A percentile compares a stretch with the other conserved stretches of the same genome.
These are phyloP conservation scores for Penicilliopsis zonata DNA, from an alignment of 495 filamentous ascomycete species.

Conservation along the genomic window DNA sequence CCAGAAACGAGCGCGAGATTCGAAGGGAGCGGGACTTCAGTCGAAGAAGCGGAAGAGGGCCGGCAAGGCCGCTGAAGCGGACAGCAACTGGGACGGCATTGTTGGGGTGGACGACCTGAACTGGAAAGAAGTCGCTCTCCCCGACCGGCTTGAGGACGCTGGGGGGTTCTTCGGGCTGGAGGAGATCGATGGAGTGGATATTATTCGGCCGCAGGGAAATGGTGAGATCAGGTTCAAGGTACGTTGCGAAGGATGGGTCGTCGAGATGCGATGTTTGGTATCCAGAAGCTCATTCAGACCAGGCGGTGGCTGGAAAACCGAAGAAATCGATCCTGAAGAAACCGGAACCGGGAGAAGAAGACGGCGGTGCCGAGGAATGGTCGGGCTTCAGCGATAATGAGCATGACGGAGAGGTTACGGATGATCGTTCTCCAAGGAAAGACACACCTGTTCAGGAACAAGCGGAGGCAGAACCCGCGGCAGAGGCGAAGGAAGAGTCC, in stretches of 20 bases:
- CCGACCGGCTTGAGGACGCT: slow-evolving; percentile 81
- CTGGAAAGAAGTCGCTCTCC: slow-evolving; percentile 75
- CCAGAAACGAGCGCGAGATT: slow-evolving; percentile 38
- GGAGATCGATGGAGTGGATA: slow-evolving; percentile 81
- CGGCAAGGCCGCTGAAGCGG: slow-evolving; percentile 16
- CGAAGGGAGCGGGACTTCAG: slow-evolving; percentile 13
- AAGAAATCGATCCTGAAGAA: slow-evolving; percentile 26
- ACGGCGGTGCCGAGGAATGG: slow-evolving; percentile 40
- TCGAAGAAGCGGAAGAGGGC: slow-evolving; percentile 41
- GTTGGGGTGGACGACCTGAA: slow-evolving; percentile 50
- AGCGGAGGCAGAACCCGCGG: slow-evolving; percentile 7
- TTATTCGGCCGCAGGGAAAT: slow-evolving; percentile 37
- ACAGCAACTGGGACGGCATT: slow-evolving; percentile 15
- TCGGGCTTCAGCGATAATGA: slow-evolving; percentile 38
- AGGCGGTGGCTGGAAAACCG: slow-evolving; percentile 25
- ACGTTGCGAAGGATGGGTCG: slow-evolving; percentile 4
- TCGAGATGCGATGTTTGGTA: neutral
- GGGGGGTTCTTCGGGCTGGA: slow-evolving; percentile 91
- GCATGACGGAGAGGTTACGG: slow-evolving; percentile 10
- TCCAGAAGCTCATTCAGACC: neutral
- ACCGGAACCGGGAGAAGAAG: slow-evolving; percentile 4
- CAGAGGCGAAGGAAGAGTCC: slow-evolving; percentile 7
- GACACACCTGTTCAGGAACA: slow-evolving; percentile 11
- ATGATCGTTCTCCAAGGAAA: no score
- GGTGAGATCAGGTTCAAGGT: slow-evolving; percentile 38